Evolutionary conservation across 345 rosid species (phyloP).

Genomic region (Populus ilicifolia): DNA sequence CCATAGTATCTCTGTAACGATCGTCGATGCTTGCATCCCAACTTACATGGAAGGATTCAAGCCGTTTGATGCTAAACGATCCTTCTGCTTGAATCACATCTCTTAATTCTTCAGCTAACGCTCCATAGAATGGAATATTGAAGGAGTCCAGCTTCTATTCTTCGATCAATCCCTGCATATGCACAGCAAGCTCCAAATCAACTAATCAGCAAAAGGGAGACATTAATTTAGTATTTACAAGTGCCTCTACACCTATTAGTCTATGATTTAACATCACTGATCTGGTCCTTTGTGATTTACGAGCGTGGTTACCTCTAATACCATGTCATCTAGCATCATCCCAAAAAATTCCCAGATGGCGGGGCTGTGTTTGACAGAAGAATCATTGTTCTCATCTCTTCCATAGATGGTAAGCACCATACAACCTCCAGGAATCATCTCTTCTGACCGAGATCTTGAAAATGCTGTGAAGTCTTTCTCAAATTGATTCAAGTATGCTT

Average conservation of each 20-base stretch:
- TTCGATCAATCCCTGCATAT: constrained; percentile 18
- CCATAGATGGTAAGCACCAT: constrained; percentile 21
- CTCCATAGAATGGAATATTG: constrained; percentile 16
- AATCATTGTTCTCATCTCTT: not conserved
- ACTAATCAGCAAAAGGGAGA: too few relatives aligned
- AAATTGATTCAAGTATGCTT: constrained; percentile 25
- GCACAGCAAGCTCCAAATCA: too few relatives aligned
- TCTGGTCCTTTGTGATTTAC: too few relatives aligned
- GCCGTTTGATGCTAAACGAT: constrained; percentile 6
- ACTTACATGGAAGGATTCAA: constrained; percentile 8
- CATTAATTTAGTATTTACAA: too few relatives aligned
- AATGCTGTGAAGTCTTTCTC: constrained; percentile 21
- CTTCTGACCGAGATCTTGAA: constrained; percentile 15
- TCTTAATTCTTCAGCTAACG: constrained; percentile 17
- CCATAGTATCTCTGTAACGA: not conserved
- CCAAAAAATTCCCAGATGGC: constrained; percentile 21
- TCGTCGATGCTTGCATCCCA: constrained; percentile 12
- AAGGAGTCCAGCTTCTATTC: constrained; percentile 18
- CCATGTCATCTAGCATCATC: constrained; percentile 20
- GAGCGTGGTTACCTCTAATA: constrained; percentile 12
- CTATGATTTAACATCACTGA: too few relatives aligned
- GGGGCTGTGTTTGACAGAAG: not conserved
- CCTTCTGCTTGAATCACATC: constrained; percentile 11
- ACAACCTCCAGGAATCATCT: constrained; percentile 18
- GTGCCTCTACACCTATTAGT: too few relatives aligned